Base-by-base conservation (phyloP, 257 asterid species). In the Euphrasia confusa region DNA sequence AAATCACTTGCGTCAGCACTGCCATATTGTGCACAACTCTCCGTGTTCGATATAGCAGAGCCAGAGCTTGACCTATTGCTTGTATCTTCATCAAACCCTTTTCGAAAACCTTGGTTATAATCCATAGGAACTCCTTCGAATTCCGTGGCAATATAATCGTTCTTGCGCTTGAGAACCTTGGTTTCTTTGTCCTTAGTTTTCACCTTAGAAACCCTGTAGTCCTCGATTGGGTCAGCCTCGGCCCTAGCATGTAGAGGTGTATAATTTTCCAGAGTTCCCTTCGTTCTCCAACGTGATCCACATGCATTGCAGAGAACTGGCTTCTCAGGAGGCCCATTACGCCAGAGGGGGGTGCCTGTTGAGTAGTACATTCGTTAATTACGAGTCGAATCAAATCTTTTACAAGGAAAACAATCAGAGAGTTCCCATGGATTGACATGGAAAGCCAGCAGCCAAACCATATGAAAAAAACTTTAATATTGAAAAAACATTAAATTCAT, bases 281-380 rank as follows among this genome's bases (percentile, higher is more conserved):
- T 93, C n/a, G 99, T 93, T 76, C 99, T 81, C 99, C 99, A 93
- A 60, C 99, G 73, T 45, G 99, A 93, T 60, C 99, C 99, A 80
- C 99, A 93, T 44, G 99, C 99, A 81, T 93, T 93, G 79, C 99
- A 93, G 30, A 93, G 92, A 18, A 93, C 82, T 24, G 99, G 99
- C 86, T 93, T 93, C 82, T 93, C 99, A 0, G 99, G 96, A 37
- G 99, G 99, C 70, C 99, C 99, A 54, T 93, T 93, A 50, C 99
- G 95, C 99, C 99, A 93, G 50, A 93, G 94, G 28, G 99, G 99
- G 48, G 99, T 89, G 80, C 90, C 97, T 93, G 77, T 70, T 48
- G 56, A 45, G 52, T 45, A 24, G 15, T 55, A 55, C 68, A 79
- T 13, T 58, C 21, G 60, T 55, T 26, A 55, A 61, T 63, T 30